A percentile compares a stretch with the other conserved stretches of the same genome.
These are phyloP conservation scores for Microcyclospora pomicola DNA, from an alignment of 2,329 filamentous ascomycete species.

Conservation along the genomic window DNA sequence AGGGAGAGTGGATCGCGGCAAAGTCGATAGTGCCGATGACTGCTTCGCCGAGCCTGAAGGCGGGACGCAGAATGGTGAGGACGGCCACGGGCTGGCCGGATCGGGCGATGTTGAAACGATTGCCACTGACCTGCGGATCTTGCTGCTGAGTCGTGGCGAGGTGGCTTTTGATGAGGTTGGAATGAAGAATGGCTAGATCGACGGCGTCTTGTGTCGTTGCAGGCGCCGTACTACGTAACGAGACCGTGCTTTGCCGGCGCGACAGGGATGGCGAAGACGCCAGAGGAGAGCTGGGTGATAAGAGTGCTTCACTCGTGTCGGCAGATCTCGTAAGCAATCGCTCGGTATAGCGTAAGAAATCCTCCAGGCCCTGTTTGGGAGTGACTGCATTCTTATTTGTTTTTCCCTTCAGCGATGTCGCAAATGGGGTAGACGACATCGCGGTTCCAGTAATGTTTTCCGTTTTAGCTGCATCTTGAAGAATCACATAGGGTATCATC, in stretches of 20 bases:
- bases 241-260: constrained; percentile 20
- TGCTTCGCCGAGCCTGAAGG: constrained; percentile 79
- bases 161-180: constrained; percentile 49
- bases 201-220: constrained; percentile 68
- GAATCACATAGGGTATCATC: constrained; percentile 82
- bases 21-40: constrained; percentile 80
- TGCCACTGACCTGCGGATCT: constrained; percentile 50
- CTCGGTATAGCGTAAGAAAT: constrained; percentile 66
- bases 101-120: constrained; percentile 87
- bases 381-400: constrained; percentile 28
- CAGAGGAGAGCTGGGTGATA: constrained; percentile 55
- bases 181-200: constrained; percentile 72
- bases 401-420: constrained; percentile 5
- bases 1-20: constrained; percentile 24
- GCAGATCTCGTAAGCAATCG: constrained; percentile 51
- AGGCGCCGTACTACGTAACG: constrained; percentile 29
- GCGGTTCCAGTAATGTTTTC: constrained; percentile 21
- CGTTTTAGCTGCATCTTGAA: constrained; percentile 63
- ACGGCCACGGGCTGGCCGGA: constrained; percentile 86
- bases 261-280: constrained; percentile 52
- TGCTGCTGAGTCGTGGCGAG: constrained; percentile 37
- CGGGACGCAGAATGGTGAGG: constrained; percentile 73
- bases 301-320: constrained; percentile 44
- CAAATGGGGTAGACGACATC: constrained; percentile 2
- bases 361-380: constrained; percentile 33